These are phyloP conservation scores for Annulohypoxylon stygium DNA, from an alignment of 495 filamentous ascomycete genomes.

Conservation along the genomic window DNA sequence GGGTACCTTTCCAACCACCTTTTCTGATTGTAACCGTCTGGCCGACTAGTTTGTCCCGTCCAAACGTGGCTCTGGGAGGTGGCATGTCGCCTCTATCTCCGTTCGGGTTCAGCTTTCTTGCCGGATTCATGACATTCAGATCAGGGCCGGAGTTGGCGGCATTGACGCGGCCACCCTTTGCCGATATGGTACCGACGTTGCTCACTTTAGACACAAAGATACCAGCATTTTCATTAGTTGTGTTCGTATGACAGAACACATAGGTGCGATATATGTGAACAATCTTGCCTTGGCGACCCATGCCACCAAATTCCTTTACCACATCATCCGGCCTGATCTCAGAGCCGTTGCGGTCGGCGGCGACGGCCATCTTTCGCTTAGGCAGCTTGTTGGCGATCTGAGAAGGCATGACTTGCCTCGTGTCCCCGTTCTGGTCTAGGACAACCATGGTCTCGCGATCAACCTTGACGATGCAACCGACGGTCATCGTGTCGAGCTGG, in stretches of 20 bases:
- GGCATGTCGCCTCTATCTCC: conserved; percentile 70
- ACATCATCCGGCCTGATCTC: conserved; percentile 93
- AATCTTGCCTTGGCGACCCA: conserved; percentile 86
- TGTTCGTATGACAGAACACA: conserved; percentile 86
- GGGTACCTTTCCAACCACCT: conserved; percentile 89
- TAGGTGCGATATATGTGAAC: conserved; percentile 91
- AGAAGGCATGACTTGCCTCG: conserved; percentile 84
- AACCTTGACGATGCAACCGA: conserved; percentile 93
- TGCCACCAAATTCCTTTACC: conserved; percentile 89
- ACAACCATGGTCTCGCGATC: conserved; percentile 92
- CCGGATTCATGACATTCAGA: conserved; percentile 92
- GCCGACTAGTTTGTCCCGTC: conserved; percentile 86
- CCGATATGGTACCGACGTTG: conserved; percentile 88
- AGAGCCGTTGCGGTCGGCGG: conserved; percentile 91
- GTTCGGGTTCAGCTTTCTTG: conserved; percentile 72
- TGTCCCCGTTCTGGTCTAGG: conserved; percentile 88
- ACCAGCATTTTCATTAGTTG: conserved; percentile 88
- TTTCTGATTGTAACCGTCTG: conserved; percentile 89
- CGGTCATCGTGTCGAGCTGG: conserved; percentile 91
- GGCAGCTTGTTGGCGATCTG: conserved; percentile 90
- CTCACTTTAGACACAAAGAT: conserved; percentile 88
- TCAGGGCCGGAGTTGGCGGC: conserved; percentile 72
- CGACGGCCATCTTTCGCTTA: conserved; percentile 82
- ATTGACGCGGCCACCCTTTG: conserved; percentile 83
- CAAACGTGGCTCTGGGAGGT: conserved; percentile 77